These are phyloP conservation scores for Trichoderma erinaceum DNA, from an alignment of 495 filamentous ascomycete species.

Conservation along the genomic window DNA sequence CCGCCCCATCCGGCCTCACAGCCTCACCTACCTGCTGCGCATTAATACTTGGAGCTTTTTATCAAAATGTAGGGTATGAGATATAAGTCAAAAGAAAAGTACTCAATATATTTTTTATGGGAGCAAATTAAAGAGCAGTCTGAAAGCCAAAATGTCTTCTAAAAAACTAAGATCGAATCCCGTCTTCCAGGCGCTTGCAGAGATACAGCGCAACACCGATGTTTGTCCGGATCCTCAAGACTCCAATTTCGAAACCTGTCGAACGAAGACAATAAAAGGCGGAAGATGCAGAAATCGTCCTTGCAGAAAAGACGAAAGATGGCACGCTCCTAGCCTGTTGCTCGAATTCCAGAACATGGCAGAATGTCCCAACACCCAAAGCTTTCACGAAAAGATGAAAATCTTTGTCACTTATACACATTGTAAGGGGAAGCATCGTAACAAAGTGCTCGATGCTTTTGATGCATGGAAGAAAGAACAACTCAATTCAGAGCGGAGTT, in stretches of 20 bases:
- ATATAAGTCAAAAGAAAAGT: too few relatives aligned
- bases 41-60: background rate
- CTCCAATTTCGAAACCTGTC: background rate
- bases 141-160: background rate
- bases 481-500: background rate
- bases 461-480: background rate
- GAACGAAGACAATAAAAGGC: background rate
- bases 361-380: background rate
- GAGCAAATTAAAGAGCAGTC: background rate
- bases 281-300: background rate
- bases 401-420: slow-evolving; percentile 6
- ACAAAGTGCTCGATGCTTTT: background rate
- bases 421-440: background rate
- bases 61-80: background rate
- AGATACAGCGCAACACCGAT: background rate
- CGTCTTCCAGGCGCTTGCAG: background rate
- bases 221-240: background rate
- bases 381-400: background rate
- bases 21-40: background rate
- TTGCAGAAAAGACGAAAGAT: background rate
- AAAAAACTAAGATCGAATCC: background rate
- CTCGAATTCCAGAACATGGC: background rate
- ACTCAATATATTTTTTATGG: background rate
- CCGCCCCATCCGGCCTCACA: background rate
- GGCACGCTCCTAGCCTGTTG: background rate